phyloP scores from a whole-genome alignment of 2,329 filamentous ascomycete genomes.

The Ophiostoma pallidulum region DNA sequence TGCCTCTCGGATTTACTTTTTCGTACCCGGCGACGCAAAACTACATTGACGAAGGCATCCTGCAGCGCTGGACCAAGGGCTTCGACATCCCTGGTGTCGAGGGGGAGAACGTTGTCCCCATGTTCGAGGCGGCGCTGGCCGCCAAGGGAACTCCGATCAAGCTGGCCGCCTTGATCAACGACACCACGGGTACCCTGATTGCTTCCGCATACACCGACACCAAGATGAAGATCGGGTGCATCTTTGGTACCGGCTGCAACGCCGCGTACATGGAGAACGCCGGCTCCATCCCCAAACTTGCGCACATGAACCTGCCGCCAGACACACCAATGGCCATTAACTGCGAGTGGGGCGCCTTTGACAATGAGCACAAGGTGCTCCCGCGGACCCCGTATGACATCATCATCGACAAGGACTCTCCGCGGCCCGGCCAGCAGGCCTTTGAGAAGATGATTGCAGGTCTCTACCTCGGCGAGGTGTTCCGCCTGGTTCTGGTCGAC shows the following conservation, averaged over 20 bases:
- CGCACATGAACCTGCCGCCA: conserved; percentile 76
- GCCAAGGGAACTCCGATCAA: conserved; percentile 72
- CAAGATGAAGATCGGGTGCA: conserved; percentile 89
- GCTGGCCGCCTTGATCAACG: conserved; percentile 87
- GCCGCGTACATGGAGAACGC: conserved; percentile 96
- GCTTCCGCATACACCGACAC: conserved; percentile 94
- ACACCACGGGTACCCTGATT: conserved; percentile 94
- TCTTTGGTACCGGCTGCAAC: conserved; percentile 97
- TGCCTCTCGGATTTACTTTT: conserved; percentile 90
- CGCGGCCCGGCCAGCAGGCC: conserved; percentile 84
- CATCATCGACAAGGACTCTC: conserved; percentile 82
- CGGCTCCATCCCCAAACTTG: conserved; percentile 86
- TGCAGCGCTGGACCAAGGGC: conserved; percentile 96
- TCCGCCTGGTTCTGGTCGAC: conserved; percentile 78
- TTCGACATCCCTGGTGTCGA: conserved; percentile 92
- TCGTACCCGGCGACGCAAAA: conserved; percentile 90
- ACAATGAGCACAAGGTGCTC: conserved; percentile 84
- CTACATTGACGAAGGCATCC: conserved; percentile 83
- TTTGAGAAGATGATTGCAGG: conserved; percentile 99
- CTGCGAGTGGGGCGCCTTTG: conserved; percentile 95
- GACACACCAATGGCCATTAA: conserved; percentile 89
- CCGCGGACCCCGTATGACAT: conserved; percentile 79
- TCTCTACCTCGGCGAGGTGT: conserved; percentile 88
- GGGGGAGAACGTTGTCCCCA: conserved; percentile 79
- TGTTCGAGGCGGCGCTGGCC: conserved; percentile 69